Evolutionary conservation across 169 alveolate genomes (phyloP), one percentile per base, ranked within the genome.

Genomic region (Plasmodium ovale): DNA sequence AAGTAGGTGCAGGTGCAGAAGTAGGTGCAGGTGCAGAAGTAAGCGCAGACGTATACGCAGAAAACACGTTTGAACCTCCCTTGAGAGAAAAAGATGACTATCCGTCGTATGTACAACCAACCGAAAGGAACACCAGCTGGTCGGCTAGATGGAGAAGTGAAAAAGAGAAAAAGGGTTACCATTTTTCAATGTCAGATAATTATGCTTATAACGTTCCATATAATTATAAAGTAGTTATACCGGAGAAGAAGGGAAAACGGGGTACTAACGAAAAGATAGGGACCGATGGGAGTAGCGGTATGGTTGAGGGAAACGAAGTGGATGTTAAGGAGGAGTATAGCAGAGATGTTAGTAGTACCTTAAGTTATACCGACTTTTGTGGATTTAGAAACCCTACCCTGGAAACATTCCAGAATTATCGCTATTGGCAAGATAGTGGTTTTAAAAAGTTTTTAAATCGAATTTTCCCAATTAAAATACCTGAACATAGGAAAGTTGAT

Each of bases 351-450:
- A 47, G 72, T 25, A 56, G 49, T 31, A 33, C 29, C 10, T 21
- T 77, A 25, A 89, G 88, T 35, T 94, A 94, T 65, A 84, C 95
- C 25, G 96, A 94, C 59, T 94, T 31, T 67, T 71, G 87, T 51
- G 95, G 95, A 33, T 88, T 93, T 67, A 21, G 97, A 10, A 94
- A 94, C 88, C 97, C 97, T 2, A 94, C 97, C 10, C 77, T 96
- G 65, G 91, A 88, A 16, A 96, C 98, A 9, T 68, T 94, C 49
- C 95, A 94, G 65, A 95, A 96, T 72, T 88, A 82, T 39, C 90
- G 95, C 64, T 94, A 94, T 72, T 94, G 97, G 97, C 89, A 93
- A 92, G 98, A 96, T 79, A 87, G 89, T 6, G 98, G 98, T 14
- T 91, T 96, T 42, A 96, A 94, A 87, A 84, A 95, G 33, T 79